Base-by-base conservation (phyloP, 2,329 filamentous ascomycete species). In the Hypomyces rosellus region DNA sequence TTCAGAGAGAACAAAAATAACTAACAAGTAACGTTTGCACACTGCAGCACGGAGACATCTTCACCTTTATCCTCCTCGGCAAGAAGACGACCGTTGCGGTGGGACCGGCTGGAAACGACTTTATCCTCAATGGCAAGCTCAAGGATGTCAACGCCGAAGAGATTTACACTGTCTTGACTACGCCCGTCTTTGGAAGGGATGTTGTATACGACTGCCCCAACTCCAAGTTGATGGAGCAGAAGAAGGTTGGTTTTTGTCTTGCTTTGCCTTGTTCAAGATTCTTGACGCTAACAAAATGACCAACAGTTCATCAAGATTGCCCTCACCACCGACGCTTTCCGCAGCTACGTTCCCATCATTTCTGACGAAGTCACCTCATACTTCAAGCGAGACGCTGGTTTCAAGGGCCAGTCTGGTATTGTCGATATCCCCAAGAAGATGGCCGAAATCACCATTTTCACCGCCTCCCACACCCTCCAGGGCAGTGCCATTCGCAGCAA, bases 171-270 rank as follows among this genome's bases (percentile, higher is more conserved):
- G 85, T 88, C 50, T 76, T 96, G 54, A 84, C 80, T 6, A 83
- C 80, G 18, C 81, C 81, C 20, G 81, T 84, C 44, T 95, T 95
- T 65, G 89, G 89, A 58, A 84, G 82, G 61, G 85, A 91, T 71
- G 89, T 95, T 22, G 88, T 95, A 48, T 95, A 95, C 65, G 89
- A 95, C 67, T 93, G 89, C 71, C 88, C 89, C 39, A 95, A 95
- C 66, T 77, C 88, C 52, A 95, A 95, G 72, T 80, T 95, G 64
- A 95, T 95, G 89, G 89, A 95, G 73, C 89, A 95, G 76, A 95
- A 95, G 76, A 93, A 92, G 82, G 88, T 90, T 67, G 55, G 70
- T 52, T 48, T 38, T 67, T 55, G 70, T 52, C 48, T 38, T 20
- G 20, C 16, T 15, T 15, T 14, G 18, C 34, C 15, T 49, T 3